A percentile compares a stretch with the other conserved stretches of the same genome.
Evolutionary conservation across 2,329 filamentous ascomycete genomes (phyloP).

Genomic region (Aspergillus piperis): DNA sequence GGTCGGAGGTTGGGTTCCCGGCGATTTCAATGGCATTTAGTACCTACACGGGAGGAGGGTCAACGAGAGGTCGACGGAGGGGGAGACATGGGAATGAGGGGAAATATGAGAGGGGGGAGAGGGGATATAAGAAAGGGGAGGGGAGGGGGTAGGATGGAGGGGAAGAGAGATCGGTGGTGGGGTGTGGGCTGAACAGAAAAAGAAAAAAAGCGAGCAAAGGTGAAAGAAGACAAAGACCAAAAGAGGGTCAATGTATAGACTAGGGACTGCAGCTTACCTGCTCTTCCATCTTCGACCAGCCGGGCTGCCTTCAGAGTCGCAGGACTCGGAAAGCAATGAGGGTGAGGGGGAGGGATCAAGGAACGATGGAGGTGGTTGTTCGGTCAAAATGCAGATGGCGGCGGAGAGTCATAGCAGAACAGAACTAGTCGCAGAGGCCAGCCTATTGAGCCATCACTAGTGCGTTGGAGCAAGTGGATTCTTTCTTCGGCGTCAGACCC

Average conservation of each 20-base stretch:
- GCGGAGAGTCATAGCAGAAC: slow-evolving; percentile 9
- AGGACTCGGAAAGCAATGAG: slow-evolving; percentile 9
- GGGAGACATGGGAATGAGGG: slow-evolving; percentile 18
- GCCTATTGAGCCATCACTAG: slow-evolving; percentile 9
- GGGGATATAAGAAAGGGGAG: slow-evolving; percentile 9
- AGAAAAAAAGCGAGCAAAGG: slow-evolving; percentile 4
- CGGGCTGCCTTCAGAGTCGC: slow-evolving; percentile 32
- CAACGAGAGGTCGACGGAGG: not conserved
- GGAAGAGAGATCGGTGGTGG: slow-evolving; percentile 6
- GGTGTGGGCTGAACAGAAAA: slow-evolving; percentile 6
- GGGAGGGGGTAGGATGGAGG: slow-evolving; percentile 19
- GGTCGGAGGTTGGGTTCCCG: slow-evolving; percentile 77
- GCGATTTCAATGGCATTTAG: slow-evolving; percentile 95
- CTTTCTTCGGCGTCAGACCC: not conserved
- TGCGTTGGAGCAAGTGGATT: not conserved
- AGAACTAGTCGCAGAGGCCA: slow-evolving; percentile 2
- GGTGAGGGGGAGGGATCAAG: slow-evolving; percentile 4
- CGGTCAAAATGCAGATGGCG: slow-evolving; percentile 7
- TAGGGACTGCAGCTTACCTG: slow-evolving; percentile 36
- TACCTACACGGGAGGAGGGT: slow-evolving; percentile 58
- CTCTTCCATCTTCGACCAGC: slow-evolving; percentile 49
- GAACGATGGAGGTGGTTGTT: slow-evolving; percentile 7
- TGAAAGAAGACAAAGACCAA: not conserved
- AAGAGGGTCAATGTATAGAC: slow-evolving; percentile 6
- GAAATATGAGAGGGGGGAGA: slow-evolving; percentile 20